Evolutionary conservation across 345 rosid species (phyloP).

Genomic region (Brassica cretica): DNA sequence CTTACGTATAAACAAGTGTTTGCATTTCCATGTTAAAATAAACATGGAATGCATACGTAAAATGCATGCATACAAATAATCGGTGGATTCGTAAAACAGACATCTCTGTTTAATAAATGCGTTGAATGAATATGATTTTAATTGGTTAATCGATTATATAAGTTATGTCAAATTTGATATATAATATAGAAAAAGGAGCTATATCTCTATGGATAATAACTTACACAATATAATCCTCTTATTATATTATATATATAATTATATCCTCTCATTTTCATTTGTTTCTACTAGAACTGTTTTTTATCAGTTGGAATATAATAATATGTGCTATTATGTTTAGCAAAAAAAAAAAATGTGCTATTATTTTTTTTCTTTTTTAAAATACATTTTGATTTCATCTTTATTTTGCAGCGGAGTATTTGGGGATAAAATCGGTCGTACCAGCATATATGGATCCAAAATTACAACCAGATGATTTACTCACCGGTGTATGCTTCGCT

Average conservation of each 20-base stretch:
- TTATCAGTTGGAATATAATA: neutral
- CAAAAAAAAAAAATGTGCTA: too few relatives aligned
- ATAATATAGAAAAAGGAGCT: neutral
- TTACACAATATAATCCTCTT: too few relatives aligned
- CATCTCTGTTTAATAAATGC: too few relatives aligned
- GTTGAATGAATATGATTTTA: neutral
- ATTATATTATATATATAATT: too few relatives aligned
- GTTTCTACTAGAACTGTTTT: neutral
- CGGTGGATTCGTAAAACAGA: neutral
- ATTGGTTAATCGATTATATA: neutral
- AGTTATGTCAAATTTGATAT: neutral
- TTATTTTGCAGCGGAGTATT: neutral
- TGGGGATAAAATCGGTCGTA: neutral
- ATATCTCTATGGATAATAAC: too few relatives aligned
- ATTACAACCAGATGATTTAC: neutral
- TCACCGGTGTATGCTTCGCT: constrained; percentile 4
- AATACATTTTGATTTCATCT: neutral
- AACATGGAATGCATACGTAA: neutral
- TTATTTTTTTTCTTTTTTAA: neutral
- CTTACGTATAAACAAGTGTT: too few relatives aligned
- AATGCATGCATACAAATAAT: neutral
- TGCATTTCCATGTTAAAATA: neutral
- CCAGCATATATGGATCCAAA: neutral
- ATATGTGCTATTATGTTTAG: neutral
- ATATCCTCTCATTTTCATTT: neutral